Conservation (phyloP, 371 early-diverging fungal species). For the Coemansia sp. region DNA sequence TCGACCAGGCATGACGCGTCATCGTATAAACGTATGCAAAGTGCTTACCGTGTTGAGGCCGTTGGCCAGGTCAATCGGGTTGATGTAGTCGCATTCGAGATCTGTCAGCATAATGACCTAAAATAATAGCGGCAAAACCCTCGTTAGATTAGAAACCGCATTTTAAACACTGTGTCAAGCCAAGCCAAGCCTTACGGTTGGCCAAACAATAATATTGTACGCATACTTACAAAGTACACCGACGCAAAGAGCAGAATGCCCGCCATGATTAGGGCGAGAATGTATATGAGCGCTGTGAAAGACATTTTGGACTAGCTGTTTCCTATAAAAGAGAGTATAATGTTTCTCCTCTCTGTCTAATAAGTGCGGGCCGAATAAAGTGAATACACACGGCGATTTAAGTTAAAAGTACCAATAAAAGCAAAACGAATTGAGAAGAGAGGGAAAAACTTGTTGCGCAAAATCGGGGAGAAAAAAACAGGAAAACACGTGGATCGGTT, state of each 20-base stretch:
- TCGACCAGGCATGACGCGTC: not conserved
- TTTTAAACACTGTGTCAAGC: too few relatives aligned
- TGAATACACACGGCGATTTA: not conserved
- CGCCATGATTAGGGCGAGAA: conserved; percentile 87
- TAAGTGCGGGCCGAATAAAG: not conserved
- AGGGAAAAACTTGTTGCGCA: not conserved
- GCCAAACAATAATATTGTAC: not conserved
- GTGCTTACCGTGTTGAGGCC: conserved; percentile 85
- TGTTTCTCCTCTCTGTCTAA: not conserved
- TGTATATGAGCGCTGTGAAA: conserved; percentile 75
- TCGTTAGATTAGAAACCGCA: not conserved
- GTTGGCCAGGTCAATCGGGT: conserved; percentile 96
- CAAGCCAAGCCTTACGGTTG: too few relatives aligned
- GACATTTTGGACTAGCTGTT: conserved; percentile 56
- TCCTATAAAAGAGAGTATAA: not conserved
- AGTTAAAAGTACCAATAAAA: not conserved
- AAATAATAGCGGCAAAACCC: conserved; percentile 15
- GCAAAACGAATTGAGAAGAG: conserved; percentile 7
- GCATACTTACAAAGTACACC: conserved; percentile 83
- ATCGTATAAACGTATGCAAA: not conserved
- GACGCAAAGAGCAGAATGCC: conserved; percentile 87
- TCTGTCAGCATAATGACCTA: conserved; percentile 92
- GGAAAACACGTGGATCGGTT: not conserved
- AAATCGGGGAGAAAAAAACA: not conserved
- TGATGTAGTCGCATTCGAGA: conserved; percentile 96